Percentiles rank a stretch among this genome's conserved stretches.
Conservation (phyloP, 306 rosid species). For the Crataegus laevigata region DNA sequence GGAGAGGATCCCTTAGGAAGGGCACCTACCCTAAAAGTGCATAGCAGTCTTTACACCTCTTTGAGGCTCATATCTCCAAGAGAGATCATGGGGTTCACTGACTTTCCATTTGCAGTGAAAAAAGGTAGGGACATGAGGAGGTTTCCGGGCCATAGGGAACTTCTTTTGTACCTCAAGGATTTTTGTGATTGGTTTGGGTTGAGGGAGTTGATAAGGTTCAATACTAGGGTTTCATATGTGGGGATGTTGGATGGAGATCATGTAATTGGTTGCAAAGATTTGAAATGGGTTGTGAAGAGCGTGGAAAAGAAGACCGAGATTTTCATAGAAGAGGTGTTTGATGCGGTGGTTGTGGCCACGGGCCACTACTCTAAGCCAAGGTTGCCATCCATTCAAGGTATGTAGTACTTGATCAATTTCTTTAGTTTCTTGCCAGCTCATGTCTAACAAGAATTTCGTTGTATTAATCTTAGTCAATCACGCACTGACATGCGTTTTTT, state of each 20-base stretch:
- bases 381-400: conserved; percentile 72
- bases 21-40: conserved; percentile 33
- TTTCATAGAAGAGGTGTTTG: conserved; percentile 61
- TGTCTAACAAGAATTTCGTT: neutral
- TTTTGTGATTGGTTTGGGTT: conserved; percentile 65
- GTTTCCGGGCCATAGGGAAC: conserved; percentile 75
- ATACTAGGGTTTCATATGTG: conserved; percentile 67
- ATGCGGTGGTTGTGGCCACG: conserved; percentile 83
- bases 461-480: neutral
- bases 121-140: conserved; percentile 82
- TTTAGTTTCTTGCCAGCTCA: neutral
- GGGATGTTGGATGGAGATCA: conserved; percentile 45
- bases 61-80: conserved; percentile 67
- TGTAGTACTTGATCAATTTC: neutral
- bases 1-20: conserved; percentile 64
- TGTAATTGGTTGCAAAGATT: conserved; percentile 32
- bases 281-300: conserved; percentile 74
- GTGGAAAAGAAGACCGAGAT: conserved; percentile 32
- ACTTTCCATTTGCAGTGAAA: conserved; percentile 65
- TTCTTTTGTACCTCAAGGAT: conserved; percentile 56
- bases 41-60: conserved; percentile 67
- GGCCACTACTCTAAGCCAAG: conserved; percentile 88
- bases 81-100: conserved; percentile 84
- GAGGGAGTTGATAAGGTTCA: conserved; percentile 66
- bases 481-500: too few species aligned